A percentile compares a stretch with the other conserved stretches of the same genome.
phyloP scores from a whole-genome alignment of 2,329 filamentous ascomycete species.

The Diaporthe ilicicola region DNA sequence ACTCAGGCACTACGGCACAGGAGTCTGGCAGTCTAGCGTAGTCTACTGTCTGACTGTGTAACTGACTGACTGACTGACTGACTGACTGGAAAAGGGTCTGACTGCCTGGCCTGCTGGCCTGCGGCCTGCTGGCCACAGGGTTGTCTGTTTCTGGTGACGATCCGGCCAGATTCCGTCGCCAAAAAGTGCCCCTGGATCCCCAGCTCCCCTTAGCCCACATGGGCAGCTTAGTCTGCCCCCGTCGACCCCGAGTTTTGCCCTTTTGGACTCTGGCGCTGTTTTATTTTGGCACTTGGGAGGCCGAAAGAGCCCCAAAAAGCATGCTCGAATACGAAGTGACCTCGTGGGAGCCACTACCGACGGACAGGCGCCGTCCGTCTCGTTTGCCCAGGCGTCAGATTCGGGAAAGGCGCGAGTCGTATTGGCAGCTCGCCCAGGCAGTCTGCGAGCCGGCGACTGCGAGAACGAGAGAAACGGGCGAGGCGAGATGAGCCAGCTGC shows the following conservation, averaged over 20 bases:
- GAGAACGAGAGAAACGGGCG: neutral
- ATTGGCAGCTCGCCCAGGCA: constrained; percentile 3
- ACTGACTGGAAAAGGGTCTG: neutral
- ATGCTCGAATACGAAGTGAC: constrained; percentile 7
- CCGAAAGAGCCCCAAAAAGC: constrained; percentile 11
- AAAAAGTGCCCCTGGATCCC: constrained; percentile 16
- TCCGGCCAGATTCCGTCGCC: constrained; percentile 15
- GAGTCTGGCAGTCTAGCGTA: too few relatives aligned
- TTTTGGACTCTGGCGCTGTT: constrained; percentile 2
- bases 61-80: neutral
- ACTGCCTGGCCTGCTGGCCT: neutral
- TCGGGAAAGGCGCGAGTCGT: constrained; percentile 22
- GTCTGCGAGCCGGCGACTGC: constrained; percentile 16
- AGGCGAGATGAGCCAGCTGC: constrained; percentile 23
- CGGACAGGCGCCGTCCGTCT: constrained; percentile 11
- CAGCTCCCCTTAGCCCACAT: neutral
- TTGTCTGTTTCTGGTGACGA: neutral
- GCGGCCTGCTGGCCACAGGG: neutral
- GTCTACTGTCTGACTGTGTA: too few relatives aligned
- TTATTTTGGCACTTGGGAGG: neutral
- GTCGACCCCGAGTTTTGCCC: constrained; percentile 13
- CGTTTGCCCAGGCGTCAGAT: neutral
- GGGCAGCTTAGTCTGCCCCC: neutral
- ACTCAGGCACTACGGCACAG: too few relatives aligned
- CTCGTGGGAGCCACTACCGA: constrained; percentile 13